Evolutionary conservation across 2,329 filamentous ascomycete species (phyloP), one percentile per base, ranked within the genome.

Genomic region (Trichophyton rubrum): DNA sequence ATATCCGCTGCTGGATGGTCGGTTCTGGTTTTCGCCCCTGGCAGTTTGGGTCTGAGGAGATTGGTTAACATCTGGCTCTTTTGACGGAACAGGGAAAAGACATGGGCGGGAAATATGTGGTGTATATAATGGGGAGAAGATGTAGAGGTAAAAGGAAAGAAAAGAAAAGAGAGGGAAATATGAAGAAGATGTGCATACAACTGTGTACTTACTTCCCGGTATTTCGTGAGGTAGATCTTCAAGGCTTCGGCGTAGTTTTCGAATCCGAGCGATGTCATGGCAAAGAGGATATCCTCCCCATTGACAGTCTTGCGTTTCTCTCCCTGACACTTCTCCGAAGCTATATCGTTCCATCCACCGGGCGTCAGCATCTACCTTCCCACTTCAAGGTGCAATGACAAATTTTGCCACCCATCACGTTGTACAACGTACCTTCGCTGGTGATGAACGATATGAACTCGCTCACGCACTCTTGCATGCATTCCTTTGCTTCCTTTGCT

Each of bases 381-480:
- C 2, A 11, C 11, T 38, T 13, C 33, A 38, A 38, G 33, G 33
- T 13, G 33, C 33, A 38, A 38, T 38, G 9, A 13, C 33, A 38
- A 33, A 11, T 8, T 9, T 13, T n/a, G 40, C n/a, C 40, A 53
- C 27, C 20, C 13, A 30, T 47, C 45, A 2, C 7, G 59, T 78
- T 27, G 41, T 20, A 5, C 20, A 56, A 60, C 87, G 72, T 75
- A 96, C 93, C 93, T 82, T 99, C 93, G 74, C 92, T 97, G 40
- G 93, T 99, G 72, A 99, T 97, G 80, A 99, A 99, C 5, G 90
- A 96, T 79, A 99, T 99, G 76, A 99, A 99, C 78, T 99, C 93
- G 85, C 91, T 96, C 62, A 99, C 93, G 72, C 93, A 99, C 76
- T 99, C 93, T 75, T 99, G 93, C 93, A 99, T 97, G 77, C 93